Conservation (phyloP, 1,139 yeast genomes). For the Scheffersomyces titani region DNA sequence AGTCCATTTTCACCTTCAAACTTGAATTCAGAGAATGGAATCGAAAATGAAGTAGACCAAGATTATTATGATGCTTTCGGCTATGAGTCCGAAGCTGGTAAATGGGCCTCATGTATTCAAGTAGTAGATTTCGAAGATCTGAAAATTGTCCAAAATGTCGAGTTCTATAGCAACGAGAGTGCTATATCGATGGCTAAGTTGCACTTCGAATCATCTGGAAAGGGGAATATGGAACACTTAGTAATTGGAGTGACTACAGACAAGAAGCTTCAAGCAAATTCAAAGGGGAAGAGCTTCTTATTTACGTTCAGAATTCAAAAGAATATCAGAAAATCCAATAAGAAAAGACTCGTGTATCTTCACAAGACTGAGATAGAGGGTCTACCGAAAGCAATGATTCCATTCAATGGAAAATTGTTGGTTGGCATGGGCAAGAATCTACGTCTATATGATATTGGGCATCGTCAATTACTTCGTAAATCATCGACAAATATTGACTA, state of each 20-base stretch:
- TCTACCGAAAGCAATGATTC: conserved; percentile 49
- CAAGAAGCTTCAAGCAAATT: conserved; percentile 37
- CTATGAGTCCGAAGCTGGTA: conserved; percentile 19
- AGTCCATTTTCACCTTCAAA: conserved; percentile 24
- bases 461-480: conserved; percentile 74
- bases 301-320: conserved; percentile 42
- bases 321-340: conserved; percentile 21
- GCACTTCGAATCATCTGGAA: conserved; percentile 19
- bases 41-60: conserved; percentile 17
- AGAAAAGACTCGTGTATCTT: conserved; percentile 41
- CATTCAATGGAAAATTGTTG: conserved; percentile 63
- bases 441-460: conserved; percentile 73
- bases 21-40: conserved; percentile 7
- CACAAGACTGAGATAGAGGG: conserved; percentile 64
- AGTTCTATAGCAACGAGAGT: conserved; percentile 43
- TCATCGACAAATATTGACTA: conserved; percentile 44
- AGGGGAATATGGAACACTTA: conserved; percentile 34
- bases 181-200: conserved; percentile 28
- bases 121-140: conserved; percentile 40
- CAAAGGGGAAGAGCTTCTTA: conserved; percentile 32
- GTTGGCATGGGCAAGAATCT: conserved; percentile 59
- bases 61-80: conserved; percentile 45
- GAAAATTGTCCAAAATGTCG: conserved; percentile 40
- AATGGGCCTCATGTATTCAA: conserved; percentile 59
- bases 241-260: conserved; percentile 50